Evolutionary conservation across 179 eudicot species (phyloP).

Genomic region (Drosera spatulata): DNA sequence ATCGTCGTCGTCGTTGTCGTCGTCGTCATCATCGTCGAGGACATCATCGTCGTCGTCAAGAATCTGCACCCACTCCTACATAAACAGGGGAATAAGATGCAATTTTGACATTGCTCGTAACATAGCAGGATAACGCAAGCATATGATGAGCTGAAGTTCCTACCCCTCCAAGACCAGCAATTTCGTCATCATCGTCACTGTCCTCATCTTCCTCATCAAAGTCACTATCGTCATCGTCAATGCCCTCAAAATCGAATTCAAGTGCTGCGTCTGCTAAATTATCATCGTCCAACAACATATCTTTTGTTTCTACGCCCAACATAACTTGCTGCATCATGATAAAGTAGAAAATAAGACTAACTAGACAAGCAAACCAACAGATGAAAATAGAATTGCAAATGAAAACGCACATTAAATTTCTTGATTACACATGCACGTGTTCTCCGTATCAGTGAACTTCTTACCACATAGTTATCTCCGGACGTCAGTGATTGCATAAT

Average conservation of each 20-base stretch:
- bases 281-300: conserved; percentile 71
- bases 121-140: conserved; percentile 4
- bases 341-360: conserved; percentile 5
- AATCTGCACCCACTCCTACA: conserved; percentile 77
- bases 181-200: conserved; percentile 37
- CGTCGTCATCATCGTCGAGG: too few species aligned
- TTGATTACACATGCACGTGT: too few species aligned
- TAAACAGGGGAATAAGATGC: conserved; percentile 4
- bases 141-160: neutral
- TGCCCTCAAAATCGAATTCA: conserved; percentile 56
- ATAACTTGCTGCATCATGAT: conserved; percentile 83
- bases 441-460: conserved; percentile 1
- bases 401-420: too few species aligned
- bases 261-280: conserved; percentile 42
- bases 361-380: conserved; percentile 7
- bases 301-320: conserved; percentile 79
- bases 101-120: conserved; percentile 3
- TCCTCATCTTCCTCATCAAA: conserved; percentile 29
- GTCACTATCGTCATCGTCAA: conserved; percentile 57
- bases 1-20: conserved; percentile 37
- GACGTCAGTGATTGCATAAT: conserved; percentile 56
- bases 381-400: neutral
- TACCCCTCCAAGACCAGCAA: conserved; percentile 33
- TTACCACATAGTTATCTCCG: conserved; percentile 84
- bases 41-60: conserved; percentile 26